Base-by-base conservation (phyloP, 352 stramenopile genomes). In the Plasmopara halstedii region DNA sequence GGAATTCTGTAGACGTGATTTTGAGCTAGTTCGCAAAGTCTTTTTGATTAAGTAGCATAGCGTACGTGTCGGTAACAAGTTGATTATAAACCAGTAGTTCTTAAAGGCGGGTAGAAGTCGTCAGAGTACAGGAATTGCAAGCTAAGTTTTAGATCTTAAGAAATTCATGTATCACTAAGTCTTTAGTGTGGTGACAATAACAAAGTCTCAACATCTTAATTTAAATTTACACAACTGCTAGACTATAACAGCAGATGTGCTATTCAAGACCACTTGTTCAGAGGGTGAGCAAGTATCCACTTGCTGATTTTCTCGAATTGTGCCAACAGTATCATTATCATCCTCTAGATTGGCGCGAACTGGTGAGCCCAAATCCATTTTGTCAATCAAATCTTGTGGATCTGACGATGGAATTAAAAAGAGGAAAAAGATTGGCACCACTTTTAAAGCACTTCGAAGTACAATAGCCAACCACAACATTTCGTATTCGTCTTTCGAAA, bases 381-480 rank as follows among this genome's bases (percentile, higher is more conserved):
- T 64, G 39, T 90, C 76, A 9, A 88, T 78, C 32, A 91, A 70
- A 23, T 82, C 70, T 50, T 91, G 79, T 4, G 75, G 77, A 20
- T 91, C 81, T 2, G 66, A 71, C 3, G 62, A 57, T 13, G 80
- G 73, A 38, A 95, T 89, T 7, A 93, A 43, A 56, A 87, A 88
- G 10, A 95, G 61, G 46, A 95, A 97, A 14, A 89, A 53, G 23
- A 98, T 82, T 11, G 94, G 92, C 62, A 92, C 76, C 15, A 98
- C 62, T 37, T 95, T 97, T 10, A 91, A 73, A 5, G 81, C 48
- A 47, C 93, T 97, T 21, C 91, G 96, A 25, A 97, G 51, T n/a
- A 96, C 56, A 38, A 94, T 94, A 31, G 95, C 75, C 33, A 96
- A 60, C 60, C 68, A 91, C 23, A 98, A 62, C 27, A 95, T 93